phyloP scores from a whole-genome alignment of 2,329 filamentous ascomycete species.

The Chrysoporthe austroafricana region DNA sequence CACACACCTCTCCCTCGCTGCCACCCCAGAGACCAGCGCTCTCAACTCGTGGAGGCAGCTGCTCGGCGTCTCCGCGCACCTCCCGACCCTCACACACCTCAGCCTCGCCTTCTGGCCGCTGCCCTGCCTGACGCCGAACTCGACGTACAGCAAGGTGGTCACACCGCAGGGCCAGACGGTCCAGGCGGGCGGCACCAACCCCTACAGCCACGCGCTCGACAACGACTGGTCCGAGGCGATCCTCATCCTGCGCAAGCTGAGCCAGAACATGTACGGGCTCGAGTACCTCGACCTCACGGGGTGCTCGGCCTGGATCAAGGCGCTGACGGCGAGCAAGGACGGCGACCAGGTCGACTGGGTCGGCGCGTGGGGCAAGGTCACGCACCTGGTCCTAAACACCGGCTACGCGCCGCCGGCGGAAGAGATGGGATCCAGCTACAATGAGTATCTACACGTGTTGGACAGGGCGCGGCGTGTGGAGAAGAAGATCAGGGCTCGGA shows the following conservation, averaged over 20 bases:
- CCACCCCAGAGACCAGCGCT: slow-evolving; percentile 41
- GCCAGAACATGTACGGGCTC: slow-evolving; percentile 58
- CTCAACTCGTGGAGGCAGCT: slow-evolving; percentile 62
- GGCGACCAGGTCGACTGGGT: slow-evolving; percentile 57
- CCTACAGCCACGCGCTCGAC: slow-evolving; percentile 62
- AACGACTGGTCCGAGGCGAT: slow-evolving; percentile 64
- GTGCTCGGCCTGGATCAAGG: slow-evolving; percentile 58
- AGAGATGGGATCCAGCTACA: slow-evolving; percentile 40
- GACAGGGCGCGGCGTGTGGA: slow-evolving; percentile 37
- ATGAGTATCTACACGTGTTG: slow-evolving; percentile 29
- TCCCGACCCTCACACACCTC: slow-evolving; percentile 61
- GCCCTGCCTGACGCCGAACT: slow-evolving; percentile 60
- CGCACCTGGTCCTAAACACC: slow-evolving; percentile 47
- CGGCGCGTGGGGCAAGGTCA: slow-evolving; percentile 57
- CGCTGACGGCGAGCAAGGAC: slow-evolving; percentile 44
- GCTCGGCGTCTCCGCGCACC: slow-evolving; percentile 54
- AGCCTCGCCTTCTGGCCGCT: slow-evolving; percentile 66
- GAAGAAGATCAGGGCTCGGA: slow-evolving; percentile 49
- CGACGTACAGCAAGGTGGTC: slow-evolving; percentile 51
- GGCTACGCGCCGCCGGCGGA: slow-evolving; percentile 44
- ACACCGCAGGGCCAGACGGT: slow-evolving; percentile 48
- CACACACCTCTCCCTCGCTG: slow-evolving; percentile 63
- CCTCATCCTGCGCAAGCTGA: slow-evolving; percentile 57
- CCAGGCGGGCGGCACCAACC: slow-evolving; percentile 58
- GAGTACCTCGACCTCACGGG: slow-evolving; percentile 66